Evolutionary conservation across 768 basidiomycete genomes (phyloP).

Genomic region (Leucocoprinus birnbaumii): DNA sequence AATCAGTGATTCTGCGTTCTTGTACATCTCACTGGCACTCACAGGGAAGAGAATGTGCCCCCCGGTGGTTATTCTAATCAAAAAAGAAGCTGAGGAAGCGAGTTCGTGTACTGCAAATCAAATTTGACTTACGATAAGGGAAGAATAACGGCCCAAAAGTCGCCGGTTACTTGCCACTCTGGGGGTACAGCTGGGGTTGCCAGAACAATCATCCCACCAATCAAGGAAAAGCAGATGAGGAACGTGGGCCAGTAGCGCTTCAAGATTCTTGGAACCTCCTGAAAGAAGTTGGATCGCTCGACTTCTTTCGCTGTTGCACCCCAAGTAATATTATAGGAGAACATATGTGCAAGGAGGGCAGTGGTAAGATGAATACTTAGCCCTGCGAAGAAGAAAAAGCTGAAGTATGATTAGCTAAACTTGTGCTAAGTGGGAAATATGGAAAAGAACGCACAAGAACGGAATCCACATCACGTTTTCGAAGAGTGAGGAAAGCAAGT

Average conservation of each 20-base stretch:
- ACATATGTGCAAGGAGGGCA: conserved; percentile 65
- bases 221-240: conserved; percentile 45
- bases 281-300: conserved; percentile 86
- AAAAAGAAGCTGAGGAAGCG: conserved; percentile 10
- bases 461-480: conserved; percentile 67
- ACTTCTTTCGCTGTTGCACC: conserved; percentile 81
- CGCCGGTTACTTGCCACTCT: conserved; percentile 60
- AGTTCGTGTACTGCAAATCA: background rate
- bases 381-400: conserved; percentile 80
- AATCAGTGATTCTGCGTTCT: background rate
- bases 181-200: conserved; percentile 49
- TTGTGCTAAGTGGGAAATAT: no score
- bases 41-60: conserved; percentile 78
- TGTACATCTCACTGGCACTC: conserved; percentile 27
- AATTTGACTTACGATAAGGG: conserved; percentile 70
- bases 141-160: conserved; percentile 72
- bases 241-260: conserved; percentile 75
- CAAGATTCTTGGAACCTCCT: conserved; percentile 82
- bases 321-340: conserved; percentile 80
- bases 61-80: conserved; percentile 54
- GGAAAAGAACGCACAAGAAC: conserved; percentile 67
- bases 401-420: no score
- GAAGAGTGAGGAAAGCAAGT: conserved; percentile 43
- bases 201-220: conserved; percentile 58
- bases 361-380: conserved; percentile 67